These are phyloP conservation scores for Pseudogymnoascus sp. DNA, from an alignment of 2,329 filamentous ascomycete genomes.

Conservation along the genomic window DNA sequence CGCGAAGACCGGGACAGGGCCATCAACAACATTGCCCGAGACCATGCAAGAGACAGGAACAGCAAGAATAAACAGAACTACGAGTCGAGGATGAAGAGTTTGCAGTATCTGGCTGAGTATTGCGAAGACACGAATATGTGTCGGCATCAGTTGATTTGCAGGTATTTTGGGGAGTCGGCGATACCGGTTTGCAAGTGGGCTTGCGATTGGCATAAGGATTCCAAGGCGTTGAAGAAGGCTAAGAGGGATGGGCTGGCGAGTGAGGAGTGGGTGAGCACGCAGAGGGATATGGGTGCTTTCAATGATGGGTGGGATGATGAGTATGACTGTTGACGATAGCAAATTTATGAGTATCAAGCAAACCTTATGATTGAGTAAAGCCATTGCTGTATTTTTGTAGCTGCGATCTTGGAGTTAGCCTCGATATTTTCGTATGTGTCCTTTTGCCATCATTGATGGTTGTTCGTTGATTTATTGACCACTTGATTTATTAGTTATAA, in stretches of 20 bases:
- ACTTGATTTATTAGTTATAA: not conserved
- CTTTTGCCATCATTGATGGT: not conserved
- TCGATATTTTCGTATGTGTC: not conserved
- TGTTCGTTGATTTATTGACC: not conserved
- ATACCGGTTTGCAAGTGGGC: constrained; percentile 62
- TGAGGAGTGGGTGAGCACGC: constrained; percentile 59
- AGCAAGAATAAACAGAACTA: constrained; percentile 35
- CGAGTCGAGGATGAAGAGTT: constrained; percentile 53
- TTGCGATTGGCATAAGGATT: constrained; percentile 73
- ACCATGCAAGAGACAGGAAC: constrained; percentile 24
- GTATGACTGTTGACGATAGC: constrained; percentile 24
- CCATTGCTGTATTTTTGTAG: not conserved
- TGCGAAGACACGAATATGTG: constrained; percentile 72
- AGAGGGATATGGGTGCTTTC: constrained; percentile 52
- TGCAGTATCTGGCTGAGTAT: constrained; percentile 66
- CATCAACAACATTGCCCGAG: constrained; percentile 41
- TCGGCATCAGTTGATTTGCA: constrained; percentile 67
- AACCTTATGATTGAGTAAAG: not conserved
- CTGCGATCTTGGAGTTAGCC: not conserved
- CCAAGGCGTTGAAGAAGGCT: constrained; percentile 48
- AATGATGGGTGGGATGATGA: constrained; percentile 47
- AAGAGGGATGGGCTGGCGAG: constrained; percentile 51
- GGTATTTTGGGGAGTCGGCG: constrained; percentile 66
- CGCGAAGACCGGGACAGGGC: constrained; percentile 77
- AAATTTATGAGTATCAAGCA: not conserved